These are phyloP conservation scores for Petasospora rhodanensis DNA, from an alignment of 1,139 yeast genomes.

Conservation along the genomic window DNA sequence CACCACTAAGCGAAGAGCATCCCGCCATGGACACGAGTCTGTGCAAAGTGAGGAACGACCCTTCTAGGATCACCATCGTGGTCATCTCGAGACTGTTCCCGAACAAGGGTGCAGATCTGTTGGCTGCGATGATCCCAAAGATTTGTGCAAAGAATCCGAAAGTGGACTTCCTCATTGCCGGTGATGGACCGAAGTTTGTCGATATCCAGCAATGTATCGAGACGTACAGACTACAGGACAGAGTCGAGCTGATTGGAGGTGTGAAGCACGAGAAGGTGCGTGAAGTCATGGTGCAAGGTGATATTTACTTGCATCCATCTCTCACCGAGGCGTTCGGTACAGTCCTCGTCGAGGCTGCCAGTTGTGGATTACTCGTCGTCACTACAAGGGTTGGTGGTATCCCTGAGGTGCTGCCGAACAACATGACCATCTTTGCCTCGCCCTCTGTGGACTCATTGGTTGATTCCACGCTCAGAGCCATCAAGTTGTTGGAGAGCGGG, in stretches of 20 bases:
- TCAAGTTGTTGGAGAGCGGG: slow-evolving; percentile 50
- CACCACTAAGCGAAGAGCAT: too few species aligned
- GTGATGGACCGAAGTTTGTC: slow-evolving; percentile 93
- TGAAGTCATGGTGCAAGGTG: slow-evolving; percentile 90
- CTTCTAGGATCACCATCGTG: slow-evolving; percentile 59
- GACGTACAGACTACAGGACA: slow-evolving; percentile 74
- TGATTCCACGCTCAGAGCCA: slow-evolving; percentile 63
- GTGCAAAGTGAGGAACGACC: slow-evolving; percentile 2
- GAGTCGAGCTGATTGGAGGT: slow-evolving; percentile 82
- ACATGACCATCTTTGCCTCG: slow-evolving; percentile 89
- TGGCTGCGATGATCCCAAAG: slow-evolving; percentile 81
- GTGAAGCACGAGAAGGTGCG: slow-evolving; percentile 91
- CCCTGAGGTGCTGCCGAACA: slow-evolving; percentile 90
- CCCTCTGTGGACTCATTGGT: slow-evolving; percentile 82
- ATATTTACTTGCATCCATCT: slow-evolving; percentile 89
- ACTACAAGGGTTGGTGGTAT: slow-evolving; percentile 97
- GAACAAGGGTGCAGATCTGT: slow-evolving; percentile 92
- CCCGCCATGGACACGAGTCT: too few species aligned
- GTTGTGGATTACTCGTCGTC: slow-evolving; percentile 90
- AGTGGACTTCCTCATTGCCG: slow-evolving; percentile 83
- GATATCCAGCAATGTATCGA: slow-evolving; percentile 96
- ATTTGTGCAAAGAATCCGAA: slow-evolving; percentile 62
- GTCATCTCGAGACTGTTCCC: slow-evolving; percentile 89
- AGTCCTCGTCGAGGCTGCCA: slow-evolving; percentile 94
- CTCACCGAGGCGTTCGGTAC: slow-evolving; percentile 98